A percentile compares a stretch with the other conserved stretches of the same genome.
Evolutionary conservation across 345 rosid genomes (phyloP).

Genomic region (Nasturtium officinale): DNA sequence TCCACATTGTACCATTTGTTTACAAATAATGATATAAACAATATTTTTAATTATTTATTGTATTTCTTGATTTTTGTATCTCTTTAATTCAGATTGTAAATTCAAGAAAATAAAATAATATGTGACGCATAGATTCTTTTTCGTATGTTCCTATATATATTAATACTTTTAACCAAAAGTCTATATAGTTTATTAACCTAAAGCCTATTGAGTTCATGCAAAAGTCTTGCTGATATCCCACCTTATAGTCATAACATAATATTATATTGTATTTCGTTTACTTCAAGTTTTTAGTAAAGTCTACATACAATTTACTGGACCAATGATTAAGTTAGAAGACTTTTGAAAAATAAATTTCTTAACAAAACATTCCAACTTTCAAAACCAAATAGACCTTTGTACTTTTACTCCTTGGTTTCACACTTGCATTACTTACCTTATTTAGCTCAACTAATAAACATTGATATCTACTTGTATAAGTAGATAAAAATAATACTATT

Average conservation of each 20-base stretch:
- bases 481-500: neutral
- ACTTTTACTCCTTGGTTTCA: conserved; percentile 2
- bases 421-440: neutral
- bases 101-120: neutral
- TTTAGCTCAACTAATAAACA: conserved; percentile 4
- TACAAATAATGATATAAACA: too few species aligned
- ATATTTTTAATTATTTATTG: neutral
- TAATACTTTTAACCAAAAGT: too few species aligned
- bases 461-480: neutral
- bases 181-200: neutral
- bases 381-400: neutral
- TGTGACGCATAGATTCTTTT: neutral
- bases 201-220: neutral
- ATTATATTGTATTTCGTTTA: neutral
- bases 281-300: neutral
- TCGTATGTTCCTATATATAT: neutral
- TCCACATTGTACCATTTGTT: conserved; percentile 3
- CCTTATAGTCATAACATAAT: neutral
- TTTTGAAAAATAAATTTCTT: neutral
- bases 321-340: neutral
- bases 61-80: neutral
- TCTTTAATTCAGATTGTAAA: neutral
- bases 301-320: neutral
- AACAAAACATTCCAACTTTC: neutral
- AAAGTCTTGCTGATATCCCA: neutral